Evolutionary conservation across 2,329 filamentous ascomycete species (phyloP), one percentile per base, ranked within the genome.

Genomic region (Claviceps digitariae): DNA sequence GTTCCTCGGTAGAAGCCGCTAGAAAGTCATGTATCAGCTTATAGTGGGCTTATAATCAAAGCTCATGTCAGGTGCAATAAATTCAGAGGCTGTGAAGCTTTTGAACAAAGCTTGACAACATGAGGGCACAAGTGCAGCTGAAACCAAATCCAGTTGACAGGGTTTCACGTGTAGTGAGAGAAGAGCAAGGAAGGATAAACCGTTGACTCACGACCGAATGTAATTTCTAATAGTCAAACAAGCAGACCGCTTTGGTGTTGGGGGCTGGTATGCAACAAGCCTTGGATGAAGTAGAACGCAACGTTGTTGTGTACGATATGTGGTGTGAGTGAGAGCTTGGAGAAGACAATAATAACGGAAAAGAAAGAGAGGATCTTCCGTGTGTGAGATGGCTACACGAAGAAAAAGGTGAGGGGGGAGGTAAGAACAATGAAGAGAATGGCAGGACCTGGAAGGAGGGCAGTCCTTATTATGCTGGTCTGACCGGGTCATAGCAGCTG

Each of bases 351-450:
- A 15, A 9, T 12, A 2, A 27, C 15, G 10, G 15, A 40, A 20
- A 13, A 12, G 8, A 20, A 46, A 15, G 38, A 48, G 45, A 48
- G 21, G 15, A 4, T 20, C 31, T 17, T 17, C 41, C 45, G 40
- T 41, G 36, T 45, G 9, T 25, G 15, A 48, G 17, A 17, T 27
- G 52, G 31, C 5, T 43, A 23, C n/a, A 43, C 9, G 36, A 52
- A 48, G 29, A 52, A 36, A 36, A 36, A 54, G 36, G 41, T 43
- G 17, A 27, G 20, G 23, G 54, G 54, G 53, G 56, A 47, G 52
- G 51, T 52, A 57, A 54, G 54, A 43, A 48, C 47, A 44, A 41
- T 43, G 23, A 38, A 53, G 48, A 48, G 49, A 23, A 34, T 13
- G 12, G 40, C 40, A 36, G 46, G 29, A 36, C 12, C 8, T 10